Evolutionary conservation across 78 protist genomes (phyloP), one percentile per base, ranked within the genome.

Genomic region (Blattamonas nauphoetae): DNA sequence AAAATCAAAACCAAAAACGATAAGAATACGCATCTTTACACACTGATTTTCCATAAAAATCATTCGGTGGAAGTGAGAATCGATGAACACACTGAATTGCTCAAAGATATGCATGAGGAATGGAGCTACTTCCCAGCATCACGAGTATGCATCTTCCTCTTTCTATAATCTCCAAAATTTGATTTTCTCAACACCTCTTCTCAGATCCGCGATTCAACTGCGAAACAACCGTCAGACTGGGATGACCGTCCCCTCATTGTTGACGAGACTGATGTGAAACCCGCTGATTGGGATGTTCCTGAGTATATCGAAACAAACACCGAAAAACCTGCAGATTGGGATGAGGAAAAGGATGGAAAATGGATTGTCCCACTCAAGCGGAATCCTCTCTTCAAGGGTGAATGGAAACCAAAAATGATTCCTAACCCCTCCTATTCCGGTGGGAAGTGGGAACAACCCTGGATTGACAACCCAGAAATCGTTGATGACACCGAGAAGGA

Each of bases 401-500:
- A 96, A 90, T 98, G 98, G 98, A 46, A 33, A 5, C 86, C 4
- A 6, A 84, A 84, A 21, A 55, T 43, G 77, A 84, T 84, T 84
- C 78, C 86, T 6, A 84, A 84, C 34, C 86, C 86, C 41, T n/a
- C 4, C 42, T 84, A 91, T 2, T 98, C 96, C 82, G 99, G 99
- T 29, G n/a, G n/a, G n/a, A 97, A 94, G 88, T 98, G 98, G 98
- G 98, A 96, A 93, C 93, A 95, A 42, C 97, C 96, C 64, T 4
- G 79, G 88, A 82, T 96, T 64, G 89, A 32, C 33, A 91, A 91
- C 86, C 90, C 89, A 2, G 83, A 88, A 3, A 11, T 55, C 71
- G 21, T 21, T 55, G 71, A 55, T 29, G 71, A 55, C 11, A 55
- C 11, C 11, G 71, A 55, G 21, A 55, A 21, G 21, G 3, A 32